A percentile compares a stretch with the other conserved stretches of the same genome.
Evolutionary conservation across 106 monocot species (phyloP).

Genomic region (Narthecium ossifragum): DNA sequence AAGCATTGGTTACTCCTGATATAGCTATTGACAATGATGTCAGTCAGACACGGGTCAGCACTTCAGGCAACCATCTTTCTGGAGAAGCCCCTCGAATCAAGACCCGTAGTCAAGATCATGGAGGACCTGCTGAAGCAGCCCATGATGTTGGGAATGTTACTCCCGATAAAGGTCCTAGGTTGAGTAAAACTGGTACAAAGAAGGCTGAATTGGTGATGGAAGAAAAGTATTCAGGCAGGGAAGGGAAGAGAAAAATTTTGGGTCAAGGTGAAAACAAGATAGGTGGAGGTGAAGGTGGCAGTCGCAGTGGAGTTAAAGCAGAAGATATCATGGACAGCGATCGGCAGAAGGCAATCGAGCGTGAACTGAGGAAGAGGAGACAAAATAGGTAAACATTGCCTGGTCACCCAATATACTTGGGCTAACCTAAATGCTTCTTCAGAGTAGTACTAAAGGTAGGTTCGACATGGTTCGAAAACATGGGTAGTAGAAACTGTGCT

Average conservation of each 20-base stretch:
- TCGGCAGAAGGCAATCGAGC: slow-evolving; percentile 31
- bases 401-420: too few species aligned
- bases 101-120: neutral
- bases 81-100: neutral
- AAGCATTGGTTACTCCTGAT: neutral
- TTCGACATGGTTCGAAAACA: too few species aligned
- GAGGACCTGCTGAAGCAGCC: slow-evolving; percentile 1
- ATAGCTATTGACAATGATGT: neutral
- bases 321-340: slow-evolving; percentile 5
- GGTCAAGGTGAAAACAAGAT: neutral
- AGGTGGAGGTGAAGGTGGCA: neutral
- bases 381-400: slow-evolving; percentile 13
- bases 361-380: slow-evolving; percentile 36
- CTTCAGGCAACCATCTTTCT: neutral
- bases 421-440: too few species aligned
- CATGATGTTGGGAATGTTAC: too few species aligned
- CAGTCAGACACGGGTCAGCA: neutral
- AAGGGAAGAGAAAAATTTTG: neutral
- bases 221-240: neutral
- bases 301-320: neutral
- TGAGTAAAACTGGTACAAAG: too few species aligned
- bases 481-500: too few species aligned
- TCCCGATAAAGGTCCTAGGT: too few species aligned
- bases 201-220: too few species aligned
- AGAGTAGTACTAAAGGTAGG: too few species aligned